Base-by-base conservation (phyloP, 805 yeast species). In the Maudiozyma saulgeensis region DNA sequence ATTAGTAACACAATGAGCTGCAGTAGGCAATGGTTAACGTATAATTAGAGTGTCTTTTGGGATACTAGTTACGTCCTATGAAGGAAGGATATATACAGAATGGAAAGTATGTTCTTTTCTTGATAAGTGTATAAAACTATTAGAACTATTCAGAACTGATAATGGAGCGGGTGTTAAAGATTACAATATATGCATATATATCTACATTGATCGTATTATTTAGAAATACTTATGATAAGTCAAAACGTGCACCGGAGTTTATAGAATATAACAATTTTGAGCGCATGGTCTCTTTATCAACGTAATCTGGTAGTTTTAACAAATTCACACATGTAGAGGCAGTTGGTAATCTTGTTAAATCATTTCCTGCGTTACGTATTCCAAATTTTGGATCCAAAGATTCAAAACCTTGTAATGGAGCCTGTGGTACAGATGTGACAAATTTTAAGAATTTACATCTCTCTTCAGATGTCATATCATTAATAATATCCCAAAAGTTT, bases 281-380 rank as follows among this genome's bases (percentile, higher is more conserved):
- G 49, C 74, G 74, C 41, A 93, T 67, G 2, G 75, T 25, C 40
- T 71, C 64, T 58, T 81, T 84, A 56, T 84, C 70, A 54, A 71
- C 68, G 64, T 93, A 93, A 61, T 89, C 84, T 0, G 99, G 99
- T 26, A 93, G 66, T 59, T 84, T 89, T 52, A 93, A 70, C 50
- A 93, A 67, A 61, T 93, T 93, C 31, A 89, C 87, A 72, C 99
- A 93, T 0, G 99, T 93, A 0, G 96, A 81, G 0, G 98, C 85
- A 0, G 97, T 87, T 0, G 99, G 99, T 39, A 93, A 69, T 31
- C 95, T 69, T 1, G 71, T 72, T 2, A 59, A 54, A 26, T 77
- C 78, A 13, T 41, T 49, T 0, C 91, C 93, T 0, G 82, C 75
- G 54, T 81, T 81, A 38, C 87, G 65, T 44, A 93, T 83, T 1